These are phyloP conservation scores for Penicillium bovifimosum DNA, from an alignment of 495 filamentous ascomycete genomes.

Conservation along the genomic window DNA sequence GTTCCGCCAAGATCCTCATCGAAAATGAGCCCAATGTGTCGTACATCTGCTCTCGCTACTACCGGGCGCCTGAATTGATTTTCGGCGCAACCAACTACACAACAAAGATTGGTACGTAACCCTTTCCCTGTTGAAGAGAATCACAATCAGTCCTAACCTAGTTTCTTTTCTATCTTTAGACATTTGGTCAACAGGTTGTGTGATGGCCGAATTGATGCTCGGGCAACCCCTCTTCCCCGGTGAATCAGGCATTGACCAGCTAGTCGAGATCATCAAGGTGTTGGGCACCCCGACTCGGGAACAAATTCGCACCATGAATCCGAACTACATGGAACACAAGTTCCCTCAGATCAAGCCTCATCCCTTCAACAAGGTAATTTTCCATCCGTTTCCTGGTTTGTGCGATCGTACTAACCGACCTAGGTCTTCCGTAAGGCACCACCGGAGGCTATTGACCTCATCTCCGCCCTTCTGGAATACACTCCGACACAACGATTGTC, in stretches of 20 bases:
- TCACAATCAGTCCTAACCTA: constrained; percentile 8
- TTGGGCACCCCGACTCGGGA: constrained; percentile 96
- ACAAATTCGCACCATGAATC: constrained; percentile 99
- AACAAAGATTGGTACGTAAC: constrained; percentile 88
- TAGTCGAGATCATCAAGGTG: constrained; percentile 99
- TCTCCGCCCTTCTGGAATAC: constrained; percentile 89
- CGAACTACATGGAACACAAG: constrained; percentile 99
- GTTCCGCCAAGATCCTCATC: constrained; percentile 96
- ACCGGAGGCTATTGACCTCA: constrained; percentile 87
- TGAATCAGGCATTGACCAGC: constrained; percentile 96
- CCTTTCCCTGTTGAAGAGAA: neutral
- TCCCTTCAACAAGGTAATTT: constrained; percentile 85
- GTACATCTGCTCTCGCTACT: constrained; percentile 99
- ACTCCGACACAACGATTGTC: constrained; percentile 93
- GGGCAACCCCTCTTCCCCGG: constrained; percentile 98
- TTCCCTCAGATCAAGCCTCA: constrained; percentile 99
- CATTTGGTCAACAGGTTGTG: constrained; percentile 98
- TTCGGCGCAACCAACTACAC: constrained; percentile 99
- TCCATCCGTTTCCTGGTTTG: neutral
- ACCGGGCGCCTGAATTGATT: constrained; percentile 95
- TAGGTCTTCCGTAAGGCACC: constrained; percentile 95
- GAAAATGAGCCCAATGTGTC: constrained; percentile 99
- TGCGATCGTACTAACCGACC: constrained; percentile 16
- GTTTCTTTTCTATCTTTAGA: constrained; percentile 52
- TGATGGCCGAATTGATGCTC: constrained; percentile 99